A percentile compares a stretch with the other conserved stretches of the same genome.
Evolutionary conservation across 2,329 filamentous ascomycete genomes (phyloP).

Genomic region (Alternaria brassicae): DNA sequence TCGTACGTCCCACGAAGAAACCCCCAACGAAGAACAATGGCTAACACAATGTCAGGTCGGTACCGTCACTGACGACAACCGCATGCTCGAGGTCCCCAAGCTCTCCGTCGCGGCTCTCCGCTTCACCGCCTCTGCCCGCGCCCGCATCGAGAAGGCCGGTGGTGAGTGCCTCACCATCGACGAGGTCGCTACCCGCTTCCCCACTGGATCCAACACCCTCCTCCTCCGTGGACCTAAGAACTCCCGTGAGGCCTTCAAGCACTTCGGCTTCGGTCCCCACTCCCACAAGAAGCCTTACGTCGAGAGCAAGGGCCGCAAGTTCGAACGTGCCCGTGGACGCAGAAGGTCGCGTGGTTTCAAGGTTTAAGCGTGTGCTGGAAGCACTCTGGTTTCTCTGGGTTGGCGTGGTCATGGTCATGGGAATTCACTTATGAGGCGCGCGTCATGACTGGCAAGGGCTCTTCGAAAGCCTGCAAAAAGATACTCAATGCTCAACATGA

Average conservation of each 20-base stretch:
- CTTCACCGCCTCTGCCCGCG: conserved; percentile 95
- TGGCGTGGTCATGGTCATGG: conserved; percentile 49
- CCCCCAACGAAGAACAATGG: background rate
- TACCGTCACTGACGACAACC: conserved; percentile 98
- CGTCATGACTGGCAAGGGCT: conserved; percentile 47
- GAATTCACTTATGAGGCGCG: conserved; percentile 47
- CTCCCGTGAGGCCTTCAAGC: conserved; percentile 95
- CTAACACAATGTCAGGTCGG: conserved; percentile 62
- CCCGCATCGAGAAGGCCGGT: conserved; percentile 90
- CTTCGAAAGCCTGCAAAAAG: conserved; percentile 46
- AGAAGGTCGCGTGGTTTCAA: conserved; percentile 99
- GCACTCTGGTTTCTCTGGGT: conserved; percentile 48
- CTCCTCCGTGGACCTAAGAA: conserved; percentile 99
- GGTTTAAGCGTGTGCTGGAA: conserved; percentile 72
- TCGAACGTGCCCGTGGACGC: conserved; percentile 98
- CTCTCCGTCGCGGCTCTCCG: conserved; percentile 90
- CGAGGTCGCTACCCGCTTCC: conserved; percentile 93
- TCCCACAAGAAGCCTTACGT: conserved; percentile 99
- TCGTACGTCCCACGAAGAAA: conserved; percentile 55
- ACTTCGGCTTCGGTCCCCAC: conserved; percentile 98
- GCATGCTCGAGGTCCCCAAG: conserved; percentile 82
- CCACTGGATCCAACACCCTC: conserved; percentile 95
- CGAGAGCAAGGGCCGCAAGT: conserved; percentile 99
- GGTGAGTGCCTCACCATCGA: conserved; percentile 96
- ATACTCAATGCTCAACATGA: conserved; percentile 47